Conservation (phyloP, 345 rosid species). For the Brassica carinata region DNA sequence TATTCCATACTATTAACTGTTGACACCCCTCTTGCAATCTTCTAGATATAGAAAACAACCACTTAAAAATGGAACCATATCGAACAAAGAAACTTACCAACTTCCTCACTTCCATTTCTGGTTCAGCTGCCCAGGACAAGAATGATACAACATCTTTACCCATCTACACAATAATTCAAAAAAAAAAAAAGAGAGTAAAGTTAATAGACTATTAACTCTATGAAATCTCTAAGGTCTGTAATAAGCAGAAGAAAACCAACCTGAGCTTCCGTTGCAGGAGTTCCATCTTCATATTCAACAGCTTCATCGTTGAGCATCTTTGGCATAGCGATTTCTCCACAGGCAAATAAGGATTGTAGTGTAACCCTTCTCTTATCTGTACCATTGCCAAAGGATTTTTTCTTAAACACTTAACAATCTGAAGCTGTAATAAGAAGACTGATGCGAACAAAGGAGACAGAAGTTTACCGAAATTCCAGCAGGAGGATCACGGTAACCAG, state of each 20-base stretch:
- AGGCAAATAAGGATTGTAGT: constrained; percentile 96
- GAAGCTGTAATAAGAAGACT: not conserved
- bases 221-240: not conserved
- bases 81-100: constrained; percentile 49
- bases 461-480: constrained; percentile 80
- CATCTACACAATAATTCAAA: constrained; percentile 55
- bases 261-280: constrained; percentile 96
- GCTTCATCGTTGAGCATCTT: constrained; percentile 96
- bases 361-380: constrained; percentile 89
- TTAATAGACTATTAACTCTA: not conserved
- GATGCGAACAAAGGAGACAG: not conserved
- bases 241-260: constrained; percentile 37
- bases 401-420: not conserved
- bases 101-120: constrained; percentile 98
- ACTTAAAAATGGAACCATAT: not conserved
- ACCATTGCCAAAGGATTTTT: not conserved
- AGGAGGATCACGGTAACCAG: constrained; percentile 98
- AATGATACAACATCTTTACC: constrained; percentile 95
- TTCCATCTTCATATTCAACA: constrained; percentile 94
- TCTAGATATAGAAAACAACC: not conserved
- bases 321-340: constrained; percentile 99
- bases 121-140: constrained; percentile 98
- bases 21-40: not conserved
- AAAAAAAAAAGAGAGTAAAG: not conserved
- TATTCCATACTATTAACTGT: not conserved